A percentile compares a stretch with the other conserved stretches of the same genome.
phyloP scores from a whole-genome alignment of 768 basidiomycete genomes.

The Cyclocybe aegerita region DNA sequence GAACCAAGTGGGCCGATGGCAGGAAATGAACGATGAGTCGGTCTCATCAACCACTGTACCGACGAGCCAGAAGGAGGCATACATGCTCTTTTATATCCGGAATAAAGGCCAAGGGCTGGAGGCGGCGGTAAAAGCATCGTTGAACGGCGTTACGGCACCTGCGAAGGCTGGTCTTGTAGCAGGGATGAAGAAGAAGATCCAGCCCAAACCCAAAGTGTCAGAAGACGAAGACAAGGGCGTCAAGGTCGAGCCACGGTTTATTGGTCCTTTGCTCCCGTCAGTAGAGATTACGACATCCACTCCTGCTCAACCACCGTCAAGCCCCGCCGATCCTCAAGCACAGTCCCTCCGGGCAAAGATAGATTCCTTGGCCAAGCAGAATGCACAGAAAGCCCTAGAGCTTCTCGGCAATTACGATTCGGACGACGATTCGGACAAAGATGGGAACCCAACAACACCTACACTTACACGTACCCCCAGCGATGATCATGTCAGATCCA shows the following conservation, averaged over 20 bases:
- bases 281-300: slow-evolving; percentile 25
- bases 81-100: slow-evolving; percentile 89
- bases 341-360: slow-evolving; percentile 30
- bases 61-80: slow-evolving; percentile 75
- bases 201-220: slow-evolving; percentile 35
- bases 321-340: slow-evolving; percentile 30
- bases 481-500: slow-evolving; percentile 4
- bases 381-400: slow-evolving; percentile 22
- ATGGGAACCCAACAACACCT: slow-evolving; percentile 2
- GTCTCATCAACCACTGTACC: slow-evolving; percentile 53
- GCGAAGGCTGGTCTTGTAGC: slow-evolving; percentile 43
- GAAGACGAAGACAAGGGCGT: slow-evolving; percentile 50
- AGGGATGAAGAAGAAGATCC: slow-evolving; percentile 49
- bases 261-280: slow-evolving; percentile 67
- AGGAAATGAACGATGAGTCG: slow-evolving; percentile 91
- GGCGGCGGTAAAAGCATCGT: slow-evolving; percentile 48
- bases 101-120: slow-evolving; percentile 76
- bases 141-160: slow-evolving; percentile 20
- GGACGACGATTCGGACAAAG: slow-evolving; percentile 17
- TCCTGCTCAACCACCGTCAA: slow-evolving; percentile 19
- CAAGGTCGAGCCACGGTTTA: slow-evolving; percentile 50
- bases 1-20: slow-evolving; percentile 70
- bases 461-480: slow-evolving; percentile 4
- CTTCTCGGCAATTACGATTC: slow-evolving; percentile 29
- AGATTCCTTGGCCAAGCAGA: slow-evolving; percentile 16